Conservation (phyloP, 805 yeast genomes). For the Pichia cabralensis region DNA sequence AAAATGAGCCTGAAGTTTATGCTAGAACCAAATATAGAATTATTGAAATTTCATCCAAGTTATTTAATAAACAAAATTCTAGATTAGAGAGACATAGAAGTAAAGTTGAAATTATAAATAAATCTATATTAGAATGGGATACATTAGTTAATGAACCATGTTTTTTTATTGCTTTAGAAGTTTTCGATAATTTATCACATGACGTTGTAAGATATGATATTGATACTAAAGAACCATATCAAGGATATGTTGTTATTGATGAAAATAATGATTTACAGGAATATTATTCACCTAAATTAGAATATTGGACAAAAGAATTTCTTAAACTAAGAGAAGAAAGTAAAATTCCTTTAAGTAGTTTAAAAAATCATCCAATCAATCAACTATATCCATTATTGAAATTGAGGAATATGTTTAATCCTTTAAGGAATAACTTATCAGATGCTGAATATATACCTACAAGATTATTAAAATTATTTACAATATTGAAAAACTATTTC, state of each 20-base stretch:
- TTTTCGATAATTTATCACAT: conserved; percentile 76
- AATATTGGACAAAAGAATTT: conserved; percentile 44
- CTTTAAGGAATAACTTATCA: conserved; percentile 56
- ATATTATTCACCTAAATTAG: conserved; percentile 54
- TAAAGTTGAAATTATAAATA: conserved; percentile 57
- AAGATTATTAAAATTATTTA: conserved; percentile 53
- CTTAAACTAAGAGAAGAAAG: conserved; percentile 46
- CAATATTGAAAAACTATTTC: conserved; percentile 50
- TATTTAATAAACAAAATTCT: conserved; percentile 47
- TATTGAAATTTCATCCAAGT: conserved; percentile 57
- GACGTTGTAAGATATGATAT: conserved; percentile 72
- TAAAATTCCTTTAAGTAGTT: conserved; percentile 23
- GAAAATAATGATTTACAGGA: conserved; percentile 68
- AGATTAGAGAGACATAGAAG: conserved; percentile 31
- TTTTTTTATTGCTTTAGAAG: conserved; percentile 71
- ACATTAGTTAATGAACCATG: conserved; percentile 52
- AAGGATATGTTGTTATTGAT: conserved; percentile 70
- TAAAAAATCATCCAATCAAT: conserved; percentile 47
- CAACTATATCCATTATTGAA: conserved; percentile 34
- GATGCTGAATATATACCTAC: conserved; percentile 82
- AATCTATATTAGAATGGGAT: conserved; percentile 71
- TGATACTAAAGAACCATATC: conserved; percentile 54
- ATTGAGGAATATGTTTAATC: conserved; percentile 43
- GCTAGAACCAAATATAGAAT: conserved; percentile 55
- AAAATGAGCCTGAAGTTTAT: conserved; percentile 66